Base-by-base conservation (phyloP, 2,329 filamentous ascomycete genomes). In the Alternaria burnsii region DNA sequence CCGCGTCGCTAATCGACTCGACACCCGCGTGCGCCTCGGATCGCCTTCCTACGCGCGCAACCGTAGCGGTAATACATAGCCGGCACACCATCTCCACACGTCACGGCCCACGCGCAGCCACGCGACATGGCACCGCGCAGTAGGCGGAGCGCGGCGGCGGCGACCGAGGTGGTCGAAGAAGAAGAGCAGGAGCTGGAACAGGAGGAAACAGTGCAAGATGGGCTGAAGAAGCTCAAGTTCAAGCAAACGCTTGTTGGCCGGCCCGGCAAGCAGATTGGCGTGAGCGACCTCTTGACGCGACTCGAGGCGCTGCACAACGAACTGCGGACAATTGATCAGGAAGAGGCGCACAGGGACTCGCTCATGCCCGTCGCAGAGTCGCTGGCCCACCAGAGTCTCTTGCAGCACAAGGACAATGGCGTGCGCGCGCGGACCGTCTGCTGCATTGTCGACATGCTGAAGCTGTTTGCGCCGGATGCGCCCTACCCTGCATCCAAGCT, bases 321-420 rank as follows among this genome's bases (percentile, higher is more conserved):
- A 84, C 86, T 99, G 66, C 86, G 88, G 64, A 89, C 91, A 59
- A 87, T 97, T 72, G 94, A 97, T 63, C 94, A 98, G 79, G 94
- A 97, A 71, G 89, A 90, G 59, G 88, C 90, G 59, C 89, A 97
- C 61, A 88, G 91, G 69, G 88, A 91, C n/a, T 94, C 93, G n/a
- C 85, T 98, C 66, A 87, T 85, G 63, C 89, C 90, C 52, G 91
- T 97, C 64, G 92, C 94, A 53, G 91, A 93, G 75, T 92, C 97
- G 72, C 86, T 99, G 44, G 92, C 90, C 6, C 89, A 89, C 65
- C 88, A 90, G 62, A 93, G 95, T 73, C 84, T 99, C 24, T 82
- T 99, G 47, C 88, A 88, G 61, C 95, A 99, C 81, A 97, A 97
- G 82, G 95, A 99, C 78, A 91, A 90, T 67, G 95, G 95, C 57